Conservation (phyloP, 768 basidiomycete genomes). For the Ephemerocybe angulata region DNA sequence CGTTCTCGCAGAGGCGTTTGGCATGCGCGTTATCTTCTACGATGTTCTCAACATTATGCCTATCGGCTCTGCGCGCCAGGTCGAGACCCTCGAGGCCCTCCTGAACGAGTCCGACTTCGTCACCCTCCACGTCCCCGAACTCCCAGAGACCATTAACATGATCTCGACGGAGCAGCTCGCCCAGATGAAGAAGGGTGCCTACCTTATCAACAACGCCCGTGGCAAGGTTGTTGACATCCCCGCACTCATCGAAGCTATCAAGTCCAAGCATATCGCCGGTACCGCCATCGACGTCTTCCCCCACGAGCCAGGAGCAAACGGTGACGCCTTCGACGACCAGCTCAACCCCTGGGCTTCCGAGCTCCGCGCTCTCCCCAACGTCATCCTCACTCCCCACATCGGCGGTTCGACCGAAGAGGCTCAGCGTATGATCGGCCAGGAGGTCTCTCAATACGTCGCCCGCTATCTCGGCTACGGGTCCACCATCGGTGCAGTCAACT, state of each 20-base stretch:
- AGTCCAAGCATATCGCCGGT: slow-evolving; percentile 86
- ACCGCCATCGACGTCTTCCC: slow-evolving; percentile 94
- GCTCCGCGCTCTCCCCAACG: slow-evolving; percentile 76
- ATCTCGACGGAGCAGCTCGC: slow-evolving; percentile 72
- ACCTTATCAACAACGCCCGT: slow-evolving; percentile 97
- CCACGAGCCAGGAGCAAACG: slow-evolving; percentile 88
- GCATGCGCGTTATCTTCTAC: slow-evolving; percentile 92
- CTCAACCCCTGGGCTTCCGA: slow-evolving; percentile 81
- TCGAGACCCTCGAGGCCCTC: slow-evolving; percentile 72
- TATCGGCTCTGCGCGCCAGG: slow-evolving; percentile 87
- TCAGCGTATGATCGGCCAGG: slow-evolving; percentile 94
- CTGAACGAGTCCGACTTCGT: slow-evolving; percentile 86
- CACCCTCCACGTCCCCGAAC: slow-evolving; percentile 94
- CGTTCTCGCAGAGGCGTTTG: slow-evolving; percentile 94
- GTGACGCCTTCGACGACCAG: slow-evolving; percentile 82
- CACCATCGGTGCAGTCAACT: slow-evolving; percentile 92
- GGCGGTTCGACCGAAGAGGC: slow-evolving; percentile 99
- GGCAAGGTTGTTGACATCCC: slow-evolving; percentile 95
- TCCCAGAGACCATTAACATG: slow-evolving; percentile 94
- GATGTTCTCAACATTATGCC: slow-evolving; percentile 98
- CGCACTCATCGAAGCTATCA: slow-evolving; percentile 75
- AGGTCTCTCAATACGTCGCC: slow-evolving; percentile 79
- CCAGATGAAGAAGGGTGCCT: slow-evolving; percentile 93
- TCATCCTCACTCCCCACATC: slow-evolving; percentile 97
- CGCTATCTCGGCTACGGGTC: slow-evolving; percentile 93